These are phyloP conservation scores for Friedmanniomyces endolithicus DNA, from an alignment of 495 filamentous ascomycete species.

Conservation along the genomic window DNA sequence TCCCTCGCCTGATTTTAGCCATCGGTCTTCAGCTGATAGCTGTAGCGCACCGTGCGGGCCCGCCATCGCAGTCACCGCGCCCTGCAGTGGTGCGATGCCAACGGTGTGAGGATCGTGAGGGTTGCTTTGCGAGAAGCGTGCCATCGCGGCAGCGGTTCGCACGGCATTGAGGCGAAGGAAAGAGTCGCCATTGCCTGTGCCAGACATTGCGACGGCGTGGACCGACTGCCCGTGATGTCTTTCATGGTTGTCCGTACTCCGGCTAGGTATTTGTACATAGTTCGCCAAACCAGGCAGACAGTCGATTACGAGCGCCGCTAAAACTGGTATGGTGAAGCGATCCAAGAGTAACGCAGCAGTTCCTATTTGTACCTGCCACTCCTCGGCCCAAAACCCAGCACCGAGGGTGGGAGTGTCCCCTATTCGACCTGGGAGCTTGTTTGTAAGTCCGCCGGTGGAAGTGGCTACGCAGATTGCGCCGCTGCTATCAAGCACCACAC, in stretches of 20 bases:
- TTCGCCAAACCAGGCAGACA: conserved; percentile 10
- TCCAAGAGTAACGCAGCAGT: neutral
- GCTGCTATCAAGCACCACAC: conserved; percentile 60
- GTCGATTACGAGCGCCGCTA: conserved; percentile 2
- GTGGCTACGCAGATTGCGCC: conserved; percentile 70
- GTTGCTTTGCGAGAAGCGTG: conserved; percentile 42
- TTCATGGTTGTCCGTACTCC: neutral
- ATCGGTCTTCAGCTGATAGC: conserved; percentile 59
- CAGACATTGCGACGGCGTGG: conserved; percentile 53
- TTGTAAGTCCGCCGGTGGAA: conserved; percentile 78
- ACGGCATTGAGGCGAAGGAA: conserved; percentile 65
- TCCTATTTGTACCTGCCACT: conserved; percentile 41
- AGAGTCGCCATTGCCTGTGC: conserved; percentile 83
- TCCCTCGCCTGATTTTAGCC: conserved; percentile 67
- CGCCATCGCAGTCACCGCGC: conserved; percentile 49
- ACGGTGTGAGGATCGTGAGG: conserved; percentile 11
- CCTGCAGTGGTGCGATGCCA: conserved; percentile 25
- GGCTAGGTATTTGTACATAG: neutral
- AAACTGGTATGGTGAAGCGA: neutral
- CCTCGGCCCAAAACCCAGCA: conserved; percentile 82
- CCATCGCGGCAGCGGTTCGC: conserved; percentile 59
- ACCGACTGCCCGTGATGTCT: neutral
- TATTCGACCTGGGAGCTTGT: conserved; percentile 73
- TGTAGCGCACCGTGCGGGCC: conserved; percentile 67
- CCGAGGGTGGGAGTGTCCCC: conserved; percentile 82